phyloP scores from a whole-genome alignment of 2,329 filamentous ascomycete species.

The Trichoderma sp. region DNA sequence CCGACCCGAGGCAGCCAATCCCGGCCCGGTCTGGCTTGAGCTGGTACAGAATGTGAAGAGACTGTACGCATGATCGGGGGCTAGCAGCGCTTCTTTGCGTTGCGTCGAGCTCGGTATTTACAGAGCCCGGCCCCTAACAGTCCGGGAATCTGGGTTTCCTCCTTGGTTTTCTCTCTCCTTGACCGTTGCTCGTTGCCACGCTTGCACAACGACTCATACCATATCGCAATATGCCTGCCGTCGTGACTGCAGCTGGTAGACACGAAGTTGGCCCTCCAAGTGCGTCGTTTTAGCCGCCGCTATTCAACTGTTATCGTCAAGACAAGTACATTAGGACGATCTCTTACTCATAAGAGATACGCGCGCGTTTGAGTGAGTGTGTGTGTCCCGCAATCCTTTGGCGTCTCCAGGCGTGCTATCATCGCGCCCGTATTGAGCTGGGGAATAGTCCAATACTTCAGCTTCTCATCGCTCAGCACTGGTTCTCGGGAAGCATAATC shows the following conservation, averaged over 20 bases:
- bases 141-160: not conserved
- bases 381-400: conserved; percentile 1
- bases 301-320: not conserved
- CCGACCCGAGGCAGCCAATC: conserved; percentile 27
- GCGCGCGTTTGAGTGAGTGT: not conserved
- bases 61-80: conserved; percentile 24
- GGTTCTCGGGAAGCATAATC: not conserved
- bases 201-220: not conserved
- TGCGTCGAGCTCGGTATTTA: conserved; percentile 11
- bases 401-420: conserved; percentile 5
- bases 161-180: not conserved
- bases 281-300: not conserved
- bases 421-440: not conserved
- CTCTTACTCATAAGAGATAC: conserved; percentile 3
- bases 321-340: not conserved
- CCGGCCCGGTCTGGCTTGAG: conserved; percentile 14
- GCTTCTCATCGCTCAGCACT: not conserved
- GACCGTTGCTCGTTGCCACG: not conserved
- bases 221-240: not conserved
- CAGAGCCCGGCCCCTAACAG: conserved; percentile 11
- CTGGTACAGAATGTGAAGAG: conserved; percentile 19
- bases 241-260: not conserved
- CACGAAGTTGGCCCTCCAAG: not conserved
- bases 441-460: not conserved
- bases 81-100: conserved; percentile 19